Percentiles rank a stretch among this genome's conserved stretches.
phyloP scores from a whole-genome alignment of 2,329 filamentous ascomycete species.

The Aureobasidium sp. region DNA sequence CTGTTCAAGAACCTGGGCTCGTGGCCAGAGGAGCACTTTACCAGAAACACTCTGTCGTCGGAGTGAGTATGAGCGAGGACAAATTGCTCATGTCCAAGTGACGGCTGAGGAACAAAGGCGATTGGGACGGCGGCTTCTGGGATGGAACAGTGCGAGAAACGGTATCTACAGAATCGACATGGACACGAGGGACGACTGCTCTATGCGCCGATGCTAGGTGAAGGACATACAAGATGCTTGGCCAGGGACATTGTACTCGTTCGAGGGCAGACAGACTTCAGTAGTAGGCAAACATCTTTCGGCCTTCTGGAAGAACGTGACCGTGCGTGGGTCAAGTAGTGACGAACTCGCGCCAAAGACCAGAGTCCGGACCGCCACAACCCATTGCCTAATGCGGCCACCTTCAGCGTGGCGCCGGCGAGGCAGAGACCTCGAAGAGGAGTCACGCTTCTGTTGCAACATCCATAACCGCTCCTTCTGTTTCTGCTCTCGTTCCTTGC shows the following conservation, averaged over 20 bases:
- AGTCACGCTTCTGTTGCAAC: background rate
- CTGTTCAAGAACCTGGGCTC: background rate
- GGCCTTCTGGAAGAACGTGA: constrained; percentile 10
- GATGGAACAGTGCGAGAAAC: background rate
- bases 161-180: constrained; percentile 1
- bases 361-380: background rate
- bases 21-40: background rate
- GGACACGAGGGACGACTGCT: background rate
- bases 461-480: background rate
- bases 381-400: background rate
- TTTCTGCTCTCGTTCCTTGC: background rate
- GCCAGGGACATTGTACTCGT: background rate
- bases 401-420: background rate
- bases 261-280: background rate
- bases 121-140: background rate
- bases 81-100: constrained; percentile 1
- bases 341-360: background rate
- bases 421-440: background rate
- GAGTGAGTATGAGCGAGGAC: background rate
- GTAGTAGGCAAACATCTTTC: constrained; percentile 5
- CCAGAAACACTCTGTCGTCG: background rate
- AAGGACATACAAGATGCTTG: background rate
- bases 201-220: background rate
- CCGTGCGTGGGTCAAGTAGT: constrained; percentile 2
- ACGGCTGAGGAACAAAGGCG: background rate